Evolutionary conservation across 1,284 basidiomycete species (phyloP).

Genomic region (Fomitopsis schrenkii): DNA sequence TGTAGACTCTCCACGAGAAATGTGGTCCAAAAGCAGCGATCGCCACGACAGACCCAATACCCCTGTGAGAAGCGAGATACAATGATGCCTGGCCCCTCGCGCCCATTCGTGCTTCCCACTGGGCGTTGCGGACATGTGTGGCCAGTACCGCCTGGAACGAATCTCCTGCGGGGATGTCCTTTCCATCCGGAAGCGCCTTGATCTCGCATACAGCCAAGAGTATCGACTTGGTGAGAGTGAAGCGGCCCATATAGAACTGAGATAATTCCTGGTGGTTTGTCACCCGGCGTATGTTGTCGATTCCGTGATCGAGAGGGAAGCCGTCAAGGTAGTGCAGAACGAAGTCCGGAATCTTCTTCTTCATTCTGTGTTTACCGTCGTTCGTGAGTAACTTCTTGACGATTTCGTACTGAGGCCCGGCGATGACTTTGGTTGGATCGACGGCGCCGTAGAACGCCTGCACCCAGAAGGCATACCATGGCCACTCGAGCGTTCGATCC

Average conservation of each 20-base stretch:
- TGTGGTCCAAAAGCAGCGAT: background rate
- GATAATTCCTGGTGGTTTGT: background rate
- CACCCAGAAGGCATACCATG: background rate
- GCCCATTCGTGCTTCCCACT: background rate
- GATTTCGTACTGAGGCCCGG: background rate
- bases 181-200: background rate
- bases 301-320: background rate
- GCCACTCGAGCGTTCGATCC: background rate
- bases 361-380: background rate
- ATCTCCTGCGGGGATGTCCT: background rate
- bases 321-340: background rate
- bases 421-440: background rate
- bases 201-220: background rate
- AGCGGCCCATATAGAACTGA: background rate
- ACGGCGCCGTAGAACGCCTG: background rate
- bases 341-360: background rate
- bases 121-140: background rate
- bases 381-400: background rate
- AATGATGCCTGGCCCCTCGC: background rate
- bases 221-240: background rate
- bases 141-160: background rate
- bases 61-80: background rate
- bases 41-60: background rate
- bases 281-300: background rate
- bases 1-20: background rate